phyloP scores from a whole-genome alignment of 2,329 filamentous ascomycete genomes.

The Cucurbitaria berberidis region DNA sequence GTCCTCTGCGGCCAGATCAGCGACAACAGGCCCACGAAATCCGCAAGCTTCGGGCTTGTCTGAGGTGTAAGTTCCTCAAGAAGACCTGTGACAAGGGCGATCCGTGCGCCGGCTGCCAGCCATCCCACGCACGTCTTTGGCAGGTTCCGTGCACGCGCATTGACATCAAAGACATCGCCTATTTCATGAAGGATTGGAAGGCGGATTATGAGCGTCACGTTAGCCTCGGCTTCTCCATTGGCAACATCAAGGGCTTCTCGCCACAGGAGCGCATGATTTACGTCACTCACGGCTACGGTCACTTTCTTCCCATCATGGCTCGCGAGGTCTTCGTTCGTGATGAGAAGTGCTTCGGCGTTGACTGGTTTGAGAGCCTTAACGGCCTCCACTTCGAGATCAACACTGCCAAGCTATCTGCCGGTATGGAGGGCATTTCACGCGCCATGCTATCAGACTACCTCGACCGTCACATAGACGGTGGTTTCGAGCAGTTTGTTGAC shows the following conservation, averaged over 20 bases:
- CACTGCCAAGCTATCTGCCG: slow-evolving; percentile 87
- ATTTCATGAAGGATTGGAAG: slow-evolving; percentile 99
- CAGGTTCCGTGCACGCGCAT: slow-evolving; percentile 97
- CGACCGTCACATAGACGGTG: slow-evolving; percentile 90
- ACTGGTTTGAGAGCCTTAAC: slow-evolving; percentile 87
- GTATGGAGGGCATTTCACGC: slow-evolving; percentile 83
- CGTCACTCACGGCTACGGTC: slow-evolving; percentile 96
- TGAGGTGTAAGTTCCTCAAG: slow-evolving; percentile 98
- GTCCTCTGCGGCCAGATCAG: slow-evolving; percentile 89
- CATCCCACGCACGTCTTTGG: slow-evolving; percentile 93
- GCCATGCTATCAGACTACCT: slow-evolving; percentile 88
- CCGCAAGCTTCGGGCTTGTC: slow-evolving; percentile 88
- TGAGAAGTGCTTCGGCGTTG: slow-evolving; percentile 88
- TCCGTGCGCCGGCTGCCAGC: slow-evolving; percentile 93
- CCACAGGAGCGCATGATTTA: slow-evolving; percentile 72
- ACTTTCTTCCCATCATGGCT: slow-evolving; percentile 89
- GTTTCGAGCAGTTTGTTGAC: slow-evolving; percentile 91
- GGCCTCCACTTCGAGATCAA: slow-evolving; percentile 83
- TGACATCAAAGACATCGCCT: slow-evolving; percentile 97
- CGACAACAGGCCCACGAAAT: slow-evolving; percentile 97
- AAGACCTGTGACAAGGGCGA: slow-evolving; percentile 99
- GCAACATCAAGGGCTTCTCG: slow-evolving; percentile 88
- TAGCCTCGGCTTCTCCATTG: slow-evolving; percentile 84
- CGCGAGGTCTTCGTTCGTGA: slow-evolving; percentile 92
- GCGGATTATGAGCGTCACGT: slow-evolving; percentile 94